Evolutionary conservation across 331 rosid genomes (phyloP), one percentile per base, ranked within the genome.

Genomic region (Erythrophleum ivorense): DNA sequence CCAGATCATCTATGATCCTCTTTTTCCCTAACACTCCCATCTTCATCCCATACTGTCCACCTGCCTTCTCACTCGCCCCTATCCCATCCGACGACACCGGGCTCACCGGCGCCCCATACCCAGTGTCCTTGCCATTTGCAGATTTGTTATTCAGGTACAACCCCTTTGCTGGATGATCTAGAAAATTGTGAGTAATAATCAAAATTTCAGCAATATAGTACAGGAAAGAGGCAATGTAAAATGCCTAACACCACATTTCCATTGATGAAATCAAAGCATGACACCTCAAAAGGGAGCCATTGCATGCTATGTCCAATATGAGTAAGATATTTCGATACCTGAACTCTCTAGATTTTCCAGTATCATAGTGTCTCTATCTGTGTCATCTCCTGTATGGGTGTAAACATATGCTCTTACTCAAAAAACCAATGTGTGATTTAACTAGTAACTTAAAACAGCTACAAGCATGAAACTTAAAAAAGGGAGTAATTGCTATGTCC

Each of bases 51-150:
- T 89, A 2, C 85, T 58, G 29, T 24, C 29, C 29, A 24, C 29
- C 29, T 24, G 29, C 29, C 29, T 24, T 57, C 74, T 86, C 12
- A 88, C 97, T 46, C 76, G 60, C 9, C 53, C 19, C 11, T 91
- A 90, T 72, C 77, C 94, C 97, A 66, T 94, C 94, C 0, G 97
- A 86, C 0, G 97, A 92, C 67, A 85, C n/a, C 34, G 81, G 87
- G 6, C 43, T 40, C 9, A 79, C 29, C 29, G 29, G 29, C 29
- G 29, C 0, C 29, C 84, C 88, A 67, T 87, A 91, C n/a, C 91
- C 97, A 0, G 87, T 83, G 0, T 87, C 89, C 45, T 91, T 88
- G 48, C 29, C 29, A 24, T 24, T 24, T 24, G 29, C 29, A 24
- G 29, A 24, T 24, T 24, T 24, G 29, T 24, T 24, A 24, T 24